A percentile compares a stretch with the other conserved stretches of the same genome.
phyloP scores from a whole-genome alignment of 345 rosid species.

The Luvunga scandens region DNA sequence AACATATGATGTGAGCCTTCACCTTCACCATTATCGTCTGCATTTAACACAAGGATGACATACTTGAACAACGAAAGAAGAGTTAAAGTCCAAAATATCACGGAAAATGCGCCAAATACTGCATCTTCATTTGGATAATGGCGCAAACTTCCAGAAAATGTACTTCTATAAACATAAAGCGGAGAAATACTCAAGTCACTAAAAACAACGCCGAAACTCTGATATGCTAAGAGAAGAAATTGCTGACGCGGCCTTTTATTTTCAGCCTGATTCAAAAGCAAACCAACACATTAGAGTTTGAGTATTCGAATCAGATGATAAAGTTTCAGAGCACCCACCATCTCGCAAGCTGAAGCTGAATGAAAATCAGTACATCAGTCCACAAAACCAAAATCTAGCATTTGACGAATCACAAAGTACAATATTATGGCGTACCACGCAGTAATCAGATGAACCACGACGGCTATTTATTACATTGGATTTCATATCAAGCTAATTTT shows the following conservation, averaged over 20 bases:
- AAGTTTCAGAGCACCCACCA: neutral
- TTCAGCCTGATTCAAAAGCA: conserved; percentile 55
- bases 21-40: conserved; percentile 94
- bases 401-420: neutral
- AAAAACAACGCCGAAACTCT: conserved; percentile 82
- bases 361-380: neutral
- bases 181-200: conserved; percentile 82
- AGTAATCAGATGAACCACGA: neutral
- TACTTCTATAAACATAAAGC: conserved; percentile 73
- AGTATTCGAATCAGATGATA: neutral
- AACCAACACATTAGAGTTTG: neutral
- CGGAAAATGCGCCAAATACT: conserved; percentile 73
- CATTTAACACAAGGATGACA: conserved; percentile 52
- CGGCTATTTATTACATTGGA: neutral
- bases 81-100: conserved; percentile 88
- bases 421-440: neutral
- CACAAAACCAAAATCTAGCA: neutral
- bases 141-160: conserved; percentile 67
- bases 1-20: conserved; percentile 9
- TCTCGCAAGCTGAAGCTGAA: neutral
- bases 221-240: conserved; percentile 66
- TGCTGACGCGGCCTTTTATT: conserved; percentile 43
- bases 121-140: conserved; percentile 61
- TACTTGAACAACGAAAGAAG: conserved; percentile 75
- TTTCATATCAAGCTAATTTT: neutral